A percentile compares a stretch with the other conserved stretches of the same genome.
Conservation (phyloP, 1,284 basidiomycete species). For the Thecaphora thlaspeos region DNA sequence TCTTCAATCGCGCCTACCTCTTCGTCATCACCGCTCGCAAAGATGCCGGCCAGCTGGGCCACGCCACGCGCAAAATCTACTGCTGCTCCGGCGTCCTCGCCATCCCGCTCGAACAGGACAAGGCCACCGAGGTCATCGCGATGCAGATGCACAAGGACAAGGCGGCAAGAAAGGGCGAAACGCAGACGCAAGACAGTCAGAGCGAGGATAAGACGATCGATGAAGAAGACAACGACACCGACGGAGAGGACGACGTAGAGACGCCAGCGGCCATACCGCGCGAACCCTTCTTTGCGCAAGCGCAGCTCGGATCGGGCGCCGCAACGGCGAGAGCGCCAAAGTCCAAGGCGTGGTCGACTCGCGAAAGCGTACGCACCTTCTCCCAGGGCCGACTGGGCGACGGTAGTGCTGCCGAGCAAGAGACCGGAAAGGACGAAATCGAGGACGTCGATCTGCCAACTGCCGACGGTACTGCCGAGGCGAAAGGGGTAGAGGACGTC, state of each 20-base stretch:
- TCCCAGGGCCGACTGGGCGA: no score
- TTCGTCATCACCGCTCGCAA: conserved; percentile 46
- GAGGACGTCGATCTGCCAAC: conserved; percentile 2
- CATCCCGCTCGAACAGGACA: conserved; percentile 34
- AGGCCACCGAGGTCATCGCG: conserved; percentile 23
- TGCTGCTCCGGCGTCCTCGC: conserved; percentile 39
- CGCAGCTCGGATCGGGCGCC: background rate
- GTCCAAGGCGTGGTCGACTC: conserved; percentile 21
- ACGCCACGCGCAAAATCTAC: conserved; percentile 37
- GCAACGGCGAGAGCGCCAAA: conserved; percentile 22
- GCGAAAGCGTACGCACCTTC: no score
- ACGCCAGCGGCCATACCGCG: conserved; percentile 34
- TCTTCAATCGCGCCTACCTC: conserved; percentile 48
- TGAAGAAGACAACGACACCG: conserved; percentile 21
- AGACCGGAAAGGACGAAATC: conserved; percentile 1
- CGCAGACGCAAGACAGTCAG: conserved; percentile 1
- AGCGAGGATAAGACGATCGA: conserved; percentile 9
- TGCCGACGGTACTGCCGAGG: no score
- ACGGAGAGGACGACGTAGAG: conserved; percentile 35
- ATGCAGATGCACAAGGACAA: conserved; percentile 13
- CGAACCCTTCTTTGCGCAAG: conserved; percentile 20
- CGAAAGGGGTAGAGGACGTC: no score
- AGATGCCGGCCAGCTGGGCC: conserved; percentile 40
- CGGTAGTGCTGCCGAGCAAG: no score
- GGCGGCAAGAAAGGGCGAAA: background rate